phyloP scores from a whole-genome alignment of 306 rosid species.

The Argentina anserina region DNA sequence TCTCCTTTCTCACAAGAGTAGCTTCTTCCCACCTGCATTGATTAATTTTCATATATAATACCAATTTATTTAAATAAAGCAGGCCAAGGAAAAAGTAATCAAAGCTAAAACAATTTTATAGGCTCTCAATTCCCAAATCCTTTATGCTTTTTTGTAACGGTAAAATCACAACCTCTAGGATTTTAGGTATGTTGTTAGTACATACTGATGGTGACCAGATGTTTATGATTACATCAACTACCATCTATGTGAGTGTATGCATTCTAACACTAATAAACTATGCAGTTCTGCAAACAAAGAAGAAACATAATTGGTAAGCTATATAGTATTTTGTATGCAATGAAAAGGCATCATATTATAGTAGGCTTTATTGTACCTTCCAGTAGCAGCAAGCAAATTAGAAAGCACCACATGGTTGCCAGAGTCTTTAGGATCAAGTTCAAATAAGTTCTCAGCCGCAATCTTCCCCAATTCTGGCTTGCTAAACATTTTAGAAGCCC shows the following conservation, averaged over 20 bases:
- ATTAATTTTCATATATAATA: conserved; percentile 3
- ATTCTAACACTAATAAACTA: too few relatives aligned
- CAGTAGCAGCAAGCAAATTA: conserved; percentile 72
- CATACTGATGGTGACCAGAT: background rate
- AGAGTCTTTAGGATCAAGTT: conserved; percentile 82
- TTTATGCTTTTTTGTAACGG: background rate
- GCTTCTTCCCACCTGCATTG: conserved; percentile 90
- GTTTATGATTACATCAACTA: background rate
- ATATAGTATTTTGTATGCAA: background rate
- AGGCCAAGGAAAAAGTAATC: background rate
- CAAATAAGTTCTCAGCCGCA: conserved; percentile 71
- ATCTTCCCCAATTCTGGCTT: conserved; percentile 67
- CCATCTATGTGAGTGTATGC: too few relatives aligned
- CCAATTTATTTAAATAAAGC: background rate
- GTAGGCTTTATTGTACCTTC: conserved; percentile 43
- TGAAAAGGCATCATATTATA: background rate
- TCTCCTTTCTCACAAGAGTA: conserved; percentile 63
- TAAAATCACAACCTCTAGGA: background rate
- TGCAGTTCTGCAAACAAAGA: background rate
- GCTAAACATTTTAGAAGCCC: conserved; percentile 73
- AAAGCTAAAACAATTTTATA: conserved; percentile 7
- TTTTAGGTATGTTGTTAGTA: background rate
- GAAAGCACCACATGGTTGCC: conserved; percentile 88
- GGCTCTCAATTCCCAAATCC: background rate
- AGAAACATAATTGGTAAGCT: background rate